phyloP scores from a whole-genome alignment of 108 stramenopile genomes.

The Stephanodiscus triporus region DNA sequence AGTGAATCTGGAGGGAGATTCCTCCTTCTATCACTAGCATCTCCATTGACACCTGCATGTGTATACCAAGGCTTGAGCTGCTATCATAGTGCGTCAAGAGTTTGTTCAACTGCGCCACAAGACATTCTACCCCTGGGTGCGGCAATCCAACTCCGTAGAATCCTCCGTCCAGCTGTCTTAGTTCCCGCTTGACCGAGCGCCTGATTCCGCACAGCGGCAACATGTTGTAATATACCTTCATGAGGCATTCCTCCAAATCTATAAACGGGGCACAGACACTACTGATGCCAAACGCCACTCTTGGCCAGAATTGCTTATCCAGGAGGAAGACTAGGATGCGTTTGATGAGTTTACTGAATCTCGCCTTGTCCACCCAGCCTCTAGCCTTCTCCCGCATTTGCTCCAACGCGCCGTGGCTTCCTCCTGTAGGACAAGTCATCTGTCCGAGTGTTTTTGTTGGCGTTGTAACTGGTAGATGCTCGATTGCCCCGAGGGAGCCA shows the following conservation, averaged over 20 bases:
- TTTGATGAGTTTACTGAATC: neutral
- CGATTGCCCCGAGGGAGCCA: neutral
- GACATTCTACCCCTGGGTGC: slow-evolving; percentile 3
- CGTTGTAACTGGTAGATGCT: neutral
- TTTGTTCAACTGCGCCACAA: slow-evolving; percentile 1
- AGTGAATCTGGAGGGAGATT: neutral
- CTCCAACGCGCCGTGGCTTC: neutral
- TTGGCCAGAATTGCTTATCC: slow-evolving; percentile 20
- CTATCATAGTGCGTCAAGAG: slow-evolving; percentile 17
- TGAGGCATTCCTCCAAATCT: neutral
- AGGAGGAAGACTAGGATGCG: slow-evolving; percentile 6
- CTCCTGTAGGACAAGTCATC: slow-evolving; percentile 1
- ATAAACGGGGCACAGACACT: neutral
- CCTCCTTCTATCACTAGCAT: slow-evolving; percentile 12
- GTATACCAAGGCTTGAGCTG: neutral
- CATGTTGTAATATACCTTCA: slow-evolving; percentile 5
- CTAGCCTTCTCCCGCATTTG: slow-evolving; percentile 19
- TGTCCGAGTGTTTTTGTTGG: slow-evolving; percentile 18
- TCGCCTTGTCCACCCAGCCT: slow-evolving; percentile 16
- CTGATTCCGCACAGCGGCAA: neutral
- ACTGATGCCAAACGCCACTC: slow-evolving; percentile 16
- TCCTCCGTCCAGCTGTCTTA: slow-evolving; percentile 5
- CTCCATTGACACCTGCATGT: neutral
- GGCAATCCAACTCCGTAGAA: slow-evolving; percentile 12
- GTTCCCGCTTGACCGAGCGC: neutral